Percentiles rank a stretch among this genome's conserved stretches.
Conservation (phyloP, 257 asterid species). For the Ballota nigra region DNA sequence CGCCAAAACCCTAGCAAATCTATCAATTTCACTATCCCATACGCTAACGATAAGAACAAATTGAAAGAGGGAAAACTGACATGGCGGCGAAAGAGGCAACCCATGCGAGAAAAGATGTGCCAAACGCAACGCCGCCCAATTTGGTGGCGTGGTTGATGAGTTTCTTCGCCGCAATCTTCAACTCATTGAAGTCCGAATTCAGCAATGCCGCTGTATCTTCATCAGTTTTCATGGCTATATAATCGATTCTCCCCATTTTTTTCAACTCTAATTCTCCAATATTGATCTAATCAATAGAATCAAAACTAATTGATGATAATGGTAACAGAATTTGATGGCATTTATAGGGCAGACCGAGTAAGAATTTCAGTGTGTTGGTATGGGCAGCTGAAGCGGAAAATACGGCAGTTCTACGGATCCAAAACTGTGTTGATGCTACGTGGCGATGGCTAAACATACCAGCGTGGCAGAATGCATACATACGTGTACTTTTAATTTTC, state of each 20-base stretch:
- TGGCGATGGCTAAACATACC: constrained; percentile 10
- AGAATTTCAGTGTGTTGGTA: neutral
- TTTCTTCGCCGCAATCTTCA: constrained; percentile 62
- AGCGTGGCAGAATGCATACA: neutral
- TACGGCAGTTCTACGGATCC: constrained; percentile 39
- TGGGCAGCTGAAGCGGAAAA: neutral
- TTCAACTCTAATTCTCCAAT: neutral
- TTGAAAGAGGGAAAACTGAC: constrained; percentile 31
- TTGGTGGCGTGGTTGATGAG: constrained; percentile 57
- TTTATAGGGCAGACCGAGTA: neutral
- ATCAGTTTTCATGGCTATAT: constrained; percentile 58
- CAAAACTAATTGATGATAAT: neutral
- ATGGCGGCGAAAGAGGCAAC: constrained; percentile 84
- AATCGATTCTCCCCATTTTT: constrained; percentile 67
- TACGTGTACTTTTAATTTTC: neutral
- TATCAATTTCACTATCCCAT: neutral
- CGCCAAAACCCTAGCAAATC: neutral
- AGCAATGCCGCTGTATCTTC: constrained; percentile 47
- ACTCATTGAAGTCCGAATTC: constrained; percentile 62
- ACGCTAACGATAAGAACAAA: neutral
- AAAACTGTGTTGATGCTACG: constrained; percentile 22
- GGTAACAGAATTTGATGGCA: neutral
- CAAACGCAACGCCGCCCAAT: constrained; percentile 57
- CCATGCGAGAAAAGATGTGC: constrained; percentile 83
- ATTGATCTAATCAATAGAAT: neutral